Conservation (phyloP, 2,329 filamentous ascomycete genomes). For the Daldinia sp. region DNA sequence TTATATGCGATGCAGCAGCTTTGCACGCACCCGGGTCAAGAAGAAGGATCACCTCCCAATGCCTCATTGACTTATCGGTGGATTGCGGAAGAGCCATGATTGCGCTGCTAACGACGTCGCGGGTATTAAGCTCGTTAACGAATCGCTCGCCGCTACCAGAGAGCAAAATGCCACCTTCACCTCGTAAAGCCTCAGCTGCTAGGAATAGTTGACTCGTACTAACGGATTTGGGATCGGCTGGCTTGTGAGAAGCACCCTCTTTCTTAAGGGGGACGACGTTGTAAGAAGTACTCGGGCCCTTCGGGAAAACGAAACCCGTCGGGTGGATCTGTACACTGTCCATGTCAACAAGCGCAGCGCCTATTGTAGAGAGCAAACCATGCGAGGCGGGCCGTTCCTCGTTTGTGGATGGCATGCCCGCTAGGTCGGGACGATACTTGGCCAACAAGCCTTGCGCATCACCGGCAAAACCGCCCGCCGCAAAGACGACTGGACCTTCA, state of each 20-base stretch:
- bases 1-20: slow-evolving; percentile 66
- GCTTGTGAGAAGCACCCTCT: not conserved
- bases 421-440: slow-evolving; percentile 68
- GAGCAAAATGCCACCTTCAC: slow-evolving; percentile 71
- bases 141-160: slow-evolving; percentile 63
- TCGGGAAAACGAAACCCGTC: slow-evolving; percentile 71
- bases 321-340: slow-evolving; percentile 73
- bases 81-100: slow-evolving; percentile 59
- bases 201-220: slow-evolving; percentile 68
- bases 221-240: slow-evolving; percentile 33
- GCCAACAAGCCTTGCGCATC: slow-evolving; percentile 69
- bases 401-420: slow-evolving; percentile 72
- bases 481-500: slow-evolving; percentile 69
- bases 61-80: slow-evolving; percentile 53
- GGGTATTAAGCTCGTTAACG: slow-evolving; percentile 71
- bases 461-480: slow-evolving; percentile 72
- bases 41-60: slow-evolving; percentile 70
- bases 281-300: slow-evolving; percentile 45
- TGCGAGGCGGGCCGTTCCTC: slow-evolving; percentile 69
- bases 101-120: slow-evolving; percentile 66
- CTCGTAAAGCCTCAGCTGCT: slow-evolving; percentile 71
- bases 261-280: not conserved
- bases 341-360: slow-evolving; percentile 63
- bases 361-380: slow-evolving; percentile 55
- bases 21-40: slow-evolving; percentile 69